Conservation (phyloP, 352 stramenopile genomes). For the Phytophthora megakarya region DNA sequence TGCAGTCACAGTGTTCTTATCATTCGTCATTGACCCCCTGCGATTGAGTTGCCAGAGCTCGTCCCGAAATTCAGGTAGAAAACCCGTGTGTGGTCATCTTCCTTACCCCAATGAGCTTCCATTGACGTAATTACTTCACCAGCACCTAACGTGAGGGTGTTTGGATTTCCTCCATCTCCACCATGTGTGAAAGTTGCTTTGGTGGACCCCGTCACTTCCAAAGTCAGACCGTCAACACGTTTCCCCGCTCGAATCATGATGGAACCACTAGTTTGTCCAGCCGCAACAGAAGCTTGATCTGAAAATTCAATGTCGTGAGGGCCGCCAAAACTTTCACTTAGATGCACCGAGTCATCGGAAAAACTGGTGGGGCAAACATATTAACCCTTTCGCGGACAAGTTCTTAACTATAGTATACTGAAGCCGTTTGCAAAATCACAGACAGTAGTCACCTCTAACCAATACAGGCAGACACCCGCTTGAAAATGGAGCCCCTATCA, state of each 20-base stretch:
- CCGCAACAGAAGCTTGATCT: constrained; percentile 20
- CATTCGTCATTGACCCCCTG: constrained; percentile 22
- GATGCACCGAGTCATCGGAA: constrained; percentile 19
- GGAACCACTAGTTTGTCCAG: constrained; percentile 18
- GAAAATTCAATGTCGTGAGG: constrained; percentile 30
- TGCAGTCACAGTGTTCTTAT: constrained; percentile 4
- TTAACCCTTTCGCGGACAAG: neutral
- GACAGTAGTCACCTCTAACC: too few species aligned
- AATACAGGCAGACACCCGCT: neutral
- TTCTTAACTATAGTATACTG: too few species aligned
- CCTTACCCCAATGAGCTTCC: constrained; percentile 31
- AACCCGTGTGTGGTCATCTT: constrained; percentile 23
- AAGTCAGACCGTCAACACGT: constrained; percentile 21
- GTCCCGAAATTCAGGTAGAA: constrained; percentile 36
- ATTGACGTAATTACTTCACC: constrained; percentile 30
- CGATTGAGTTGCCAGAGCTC: constrained; percentile 25
- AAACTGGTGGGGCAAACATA: neutral
- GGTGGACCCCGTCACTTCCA: constrained; percentile 21
- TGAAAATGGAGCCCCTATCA: neutral
- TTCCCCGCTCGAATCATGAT: constrained; percentile 24
- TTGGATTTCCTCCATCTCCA: constrained; percentile 18
- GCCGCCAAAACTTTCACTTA: constrained; percentile 27
- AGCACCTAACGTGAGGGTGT: constrained; percentile 23
- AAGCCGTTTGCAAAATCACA: too few species aligned
- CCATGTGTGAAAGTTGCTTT: constrained; percentile 28